These are phyloP conservation scores for Sporothrix euskadiensis DNA, from an alignment of 2,329 filamentous ascomycete genomes.

Conservation along the genomic window DNA sequence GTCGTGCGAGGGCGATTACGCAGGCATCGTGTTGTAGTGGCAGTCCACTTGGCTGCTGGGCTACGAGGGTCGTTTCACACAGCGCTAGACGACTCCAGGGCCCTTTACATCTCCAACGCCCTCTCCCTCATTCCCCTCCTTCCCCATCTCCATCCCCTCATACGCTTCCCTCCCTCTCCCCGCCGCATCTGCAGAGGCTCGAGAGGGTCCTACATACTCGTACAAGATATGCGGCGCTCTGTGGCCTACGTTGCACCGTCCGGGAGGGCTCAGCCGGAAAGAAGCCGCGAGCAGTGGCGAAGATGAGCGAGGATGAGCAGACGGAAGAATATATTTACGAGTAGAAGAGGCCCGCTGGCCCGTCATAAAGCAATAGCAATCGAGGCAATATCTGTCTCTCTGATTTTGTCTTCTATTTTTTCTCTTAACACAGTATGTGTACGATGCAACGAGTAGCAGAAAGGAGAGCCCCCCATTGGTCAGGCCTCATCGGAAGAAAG, in stretches of 20 bases:
- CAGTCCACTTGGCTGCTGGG: background rate
- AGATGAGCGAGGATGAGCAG: background rate
- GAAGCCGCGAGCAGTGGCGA: background rate
- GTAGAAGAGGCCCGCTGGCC: background rate
- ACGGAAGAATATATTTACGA: background rate
- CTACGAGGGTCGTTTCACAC: background rate
- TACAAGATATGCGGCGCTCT: background rate
- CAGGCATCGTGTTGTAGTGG: background rate
- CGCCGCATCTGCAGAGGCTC: background rate
- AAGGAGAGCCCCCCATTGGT: background rate
- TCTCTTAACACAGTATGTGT: background rate
- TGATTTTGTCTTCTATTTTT: too few species aligned
- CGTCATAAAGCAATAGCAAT: background rate
- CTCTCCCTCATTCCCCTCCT: background rate
- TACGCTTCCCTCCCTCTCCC: background rate
- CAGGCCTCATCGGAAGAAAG: too few species aligned
- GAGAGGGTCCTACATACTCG: background rate
- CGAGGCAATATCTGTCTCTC: too few species aligned
- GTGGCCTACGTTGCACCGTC: conserved; percentile 6
- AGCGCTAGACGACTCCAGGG: background rate
- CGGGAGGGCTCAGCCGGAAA: conserved; percentile 8
- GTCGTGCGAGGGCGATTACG: background rate
- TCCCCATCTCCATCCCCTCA: background rate
- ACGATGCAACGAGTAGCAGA: background rate
- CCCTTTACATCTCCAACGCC: background rate